A percentile compares a stretch with the other conserved stretches of the same genome.
These are phyloP conservation scores for Aspergillus novofumigatus DNA, from an alignment of 2,329 filamentous ascomycete genomes.

Conservation along the genomic window DNA sequence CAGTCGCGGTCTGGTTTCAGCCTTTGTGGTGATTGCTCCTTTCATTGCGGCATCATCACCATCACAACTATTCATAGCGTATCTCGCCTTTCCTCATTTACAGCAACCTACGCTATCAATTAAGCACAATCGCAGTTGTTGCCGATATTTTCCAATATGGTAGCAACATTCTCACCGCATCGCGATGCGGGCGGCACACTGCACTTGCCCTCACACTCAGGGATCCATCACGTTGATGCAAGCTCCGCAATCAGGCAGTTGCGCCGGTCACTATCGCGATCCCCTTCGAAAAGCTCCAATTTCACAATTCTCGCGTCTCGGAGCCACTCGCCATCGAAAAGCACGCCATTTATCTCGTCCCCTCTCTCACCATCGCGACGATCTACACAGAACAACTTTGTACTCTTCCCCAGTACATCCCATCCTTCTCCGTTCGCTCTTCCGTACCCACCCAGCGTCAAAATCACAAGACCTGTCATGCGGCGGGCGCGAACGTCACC, in stretches of 20 bases:
- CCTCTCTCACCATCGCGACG: slow-evolving; percentile 57
- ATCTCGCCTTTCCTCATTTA: neutral
- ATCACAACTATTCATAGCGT: neutral
- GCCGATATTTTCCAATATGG: slow-evolving; percentile 29
- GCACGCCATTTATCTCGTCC: slow-evolving; percentile 46
- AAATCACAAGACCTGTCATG: slow-evolving; percentile 49
- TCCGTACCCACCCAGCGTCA: slow-evolving; percentile 63
- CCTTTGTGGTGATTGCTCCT: neutral
- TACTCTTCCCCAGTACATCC: slow-evolving; percentile 43
- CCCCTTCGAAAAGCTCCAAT: slow-evolving; percentile 74
- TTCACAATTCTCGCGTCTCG: slow-evolving; percentile 60
- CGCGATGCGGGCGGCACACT: slow-evolving; percentile 66
- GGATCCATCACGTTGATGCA: slow-evolving; percentile 76
- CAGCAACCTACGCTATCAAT: neutral
- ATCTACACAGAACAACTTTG: slow-evolving; percentile 51
- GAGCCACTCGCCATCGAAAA: slow-evolving; percentile 49
- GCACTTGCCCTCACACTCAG: slow-evolving; percentile 81
- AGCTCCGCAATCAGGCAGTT: slow-evolving; percentile 77
- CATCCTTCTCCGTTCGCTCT: slow-evolving; percentile 56
- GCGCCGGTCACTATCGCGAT: slow-evolving; percentile 82
- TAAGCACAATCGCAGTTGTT: neutral
- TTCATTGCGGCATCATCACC: neutral
- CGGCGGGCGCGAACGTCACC: slow-evolving; percentile 62
- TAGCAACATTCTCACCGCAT: slow-evolving; percentile 47
- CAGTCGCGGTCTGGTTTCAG: slow-evolving; percentile 4